Evolutionary conservation across 2,329 filamentous ascomycete species (phyloP).

Genomic region (Diaporthe sp.): DNA sequence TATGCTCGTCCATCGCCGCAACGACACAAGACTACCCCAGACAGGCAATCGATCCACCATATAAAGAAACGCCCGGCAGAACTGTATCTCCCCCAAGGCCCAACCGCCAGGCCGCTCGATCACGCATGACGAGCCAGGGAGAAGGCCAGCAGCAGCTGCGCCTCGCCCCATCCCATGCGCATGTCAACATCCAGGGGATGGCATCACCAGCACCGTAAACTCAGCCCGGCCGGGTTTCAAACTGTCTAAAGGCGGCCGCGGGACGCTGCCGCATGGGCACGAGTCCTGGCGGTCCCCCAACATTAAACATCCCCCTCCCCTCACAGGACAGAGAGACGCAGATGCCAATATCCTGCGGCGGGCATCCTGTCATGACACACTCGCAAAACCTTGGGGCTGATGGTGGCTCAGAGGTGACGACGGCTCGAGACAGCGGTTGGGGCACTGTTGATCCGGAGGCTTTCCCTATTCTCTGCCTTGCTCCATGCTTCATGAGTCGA

Average conservation of each 20-base stretch:
- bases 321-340: too few relatives aligned
- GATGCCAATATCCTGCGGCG: too few relatives aligned
- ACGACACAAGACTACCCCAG: neutral
- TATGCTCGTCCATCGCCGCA: neutral
- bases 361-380: neutral
- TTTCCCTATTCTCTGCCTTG: too few relatives aligned
- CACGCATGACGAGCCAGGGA: neutral
- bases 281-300: neutral
- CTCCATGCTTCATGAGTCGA: neutral
- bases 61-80: neutral
- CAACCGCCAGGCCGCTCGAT: neutral
- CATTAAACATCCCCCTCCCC: neutral
- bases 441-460: too few relatives aligned
- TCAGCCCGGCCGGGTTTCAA: neutral
- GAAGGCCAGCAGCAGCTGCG: neutral
- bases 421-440: too few relatives aligned
- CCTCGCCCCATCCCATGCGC: neutral
- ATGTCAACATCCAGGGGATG: neutral
- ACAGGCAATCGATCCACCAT: neutral
- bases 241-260: neutral
- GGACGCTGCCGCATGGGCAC: neutral
- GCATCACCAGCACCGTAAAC: neutral
- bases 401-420: neutral
- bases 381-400: neutral
- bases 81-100: neutral